These are phyloP conservation scores for Nicotiana tomentosiformis DNA, from an alignment of 257 asterid species.

Conservation along the genomic window DNA sequence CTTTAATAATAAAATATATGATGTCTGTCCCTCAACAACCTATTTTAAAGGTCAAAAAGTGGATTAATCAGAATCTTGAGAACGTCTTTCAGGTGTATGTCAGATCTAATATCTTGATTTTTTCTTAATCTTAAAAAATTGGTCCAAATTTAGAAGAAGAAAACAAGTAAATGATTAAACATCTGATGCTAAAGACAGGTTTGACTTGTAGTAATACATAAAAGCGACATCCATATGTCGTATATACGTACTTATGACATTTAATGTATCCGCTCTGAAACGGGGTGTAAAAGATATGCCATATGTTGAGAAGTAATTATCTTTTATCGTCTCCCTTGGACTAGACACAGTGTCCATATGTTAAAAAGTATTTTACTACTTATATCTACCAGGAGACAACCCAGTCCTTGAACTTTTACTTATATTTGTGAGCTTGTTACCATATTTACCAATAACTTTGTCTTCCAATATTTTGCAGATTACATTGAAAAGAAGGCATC, in stretches of 20 bases:
- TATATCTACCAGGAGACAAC: neutral
- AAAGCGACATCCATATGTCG: neutral
- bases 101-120: neutral
- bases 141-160: neutral
- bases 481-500: slow-evolving; percentile 91
- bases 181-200: neutral
- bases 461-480: slow-evolving; percentile 41
- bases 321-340: neutral
- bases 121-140: neutral
- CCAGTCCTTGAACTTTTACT: neutral
- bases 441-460: neutral
- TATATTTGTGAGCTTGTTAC: neutral
- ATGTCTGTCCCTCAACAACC: neutral
- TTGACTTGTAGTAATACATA: neutral
- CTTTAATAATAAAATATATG: neutral
- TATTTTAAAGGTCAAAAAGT: too few relatives aligned
- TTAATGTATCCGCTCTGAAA: neutral
- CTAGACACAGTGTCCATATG: neutral
- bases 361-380: neutral
- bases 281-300: neutral
- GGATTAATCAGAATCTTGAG: neutral
- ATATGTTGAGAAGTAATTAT: neutral
- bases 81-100: neutral
- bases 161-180: neutral
- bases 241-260: neutral